A percentile compares a stretch with the other conserved stretches of the same genome.
These are phyloP conservation scores for Dichomitus squalens DNA, from an alignment of 1,284 basidiomycete genomes.

Conservation along the genomic window DNA sequence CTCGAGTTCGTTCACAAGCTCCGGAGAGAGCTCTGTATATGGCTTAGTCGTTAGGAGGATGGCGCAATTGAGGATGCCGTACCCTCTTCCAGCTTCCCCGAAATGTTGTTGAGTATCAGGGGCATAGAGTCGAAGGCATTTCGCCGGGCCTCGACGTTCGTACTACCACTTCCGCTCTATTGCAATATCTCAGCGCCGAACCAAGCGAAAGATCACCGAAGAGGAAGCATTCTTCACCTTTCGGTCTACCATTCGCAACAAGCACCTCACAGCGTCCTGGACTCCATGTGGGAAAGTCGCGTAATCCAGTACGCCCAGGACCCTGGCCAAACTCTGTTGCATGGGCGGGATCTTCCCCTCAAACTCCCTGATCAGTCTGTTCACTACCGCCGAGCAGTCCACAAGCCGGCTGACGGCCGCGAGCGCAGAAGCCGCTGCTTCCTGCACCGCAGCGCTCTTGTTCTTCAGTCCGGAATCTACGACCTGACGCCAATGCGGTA, in stretches of 20 bases:
- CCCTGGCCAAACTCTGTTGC: constrained; percentile 78
- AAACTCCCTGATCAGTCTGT: constrained; percentile 73
- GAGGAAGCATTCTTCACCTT: constrained; percentile 45
- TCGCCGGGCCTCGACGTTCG: constrained; percentile 66
- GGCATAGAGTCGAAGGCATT: constrained; percentile 74
- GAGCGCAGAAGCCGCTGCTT: constrained; percentile 70
- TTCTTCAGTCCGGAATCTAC: constrained; percentile 78
- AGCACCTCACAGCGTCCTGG: constrained; percentile 52
- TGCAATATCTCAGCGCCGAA: background rate
- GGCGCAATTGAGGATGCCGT: constrained; percentile 22
- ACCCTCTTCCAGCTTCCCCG: constrained; percentile 49
- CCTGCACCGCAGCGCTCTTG: constrained; percentile 68
- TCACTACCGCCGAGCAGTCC: constrained; percentile 63
- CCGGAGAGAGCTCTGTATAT: constrained; percentile 49
- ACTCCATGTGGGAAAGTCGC: constrained; percentile 54
- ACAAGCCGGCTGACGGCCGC: constrained; percentile 64
- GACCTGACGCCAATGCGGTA: constrained; percentile 67
- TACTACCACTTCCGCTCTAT: constrained; percentile 37
- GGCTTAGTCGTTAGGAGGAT: background rate
- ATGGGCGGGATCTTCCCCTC: constrained; percentile 52
- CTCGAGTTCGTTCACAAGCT: constrained; percentile 46
- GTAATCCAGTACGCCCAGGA: constrained; percentile 80
- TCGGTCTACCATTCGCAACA: constrained; percentile 60
- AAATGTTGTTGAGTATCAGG: constrained; percentile 53
- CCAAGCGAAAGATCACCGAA: background rate